A percentile compares a stretch with the other conserved stretches of the same genome.
These are phyloP conservation scores for Penicillium fimorum DNA, from an alignment of 495 filamentous ascomycete genomes.

Conservation along the genomic window DNA sequence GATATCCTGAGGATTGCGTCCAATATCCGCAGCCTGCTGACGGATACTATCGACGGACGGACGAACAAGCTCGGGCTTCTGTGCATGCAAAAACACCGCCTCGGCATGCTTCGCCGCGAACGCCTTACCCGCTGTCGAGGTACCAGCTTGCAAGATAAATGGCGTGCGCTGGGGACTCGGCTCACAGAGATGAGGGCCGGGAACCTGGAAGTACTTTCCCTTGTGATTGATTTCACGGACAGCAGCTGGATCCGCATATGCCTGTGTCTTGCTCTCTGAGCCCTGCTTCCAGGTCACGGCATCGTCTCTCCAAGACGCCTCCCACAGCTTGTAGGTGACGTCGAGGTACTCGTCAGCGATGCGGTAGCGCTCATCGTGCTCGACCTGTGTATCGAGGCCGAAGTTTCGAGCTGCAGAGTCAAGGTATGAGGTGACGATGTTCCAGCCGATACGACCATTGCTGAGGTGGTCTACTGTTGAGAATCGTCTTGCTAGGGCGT, in stretches of 20 bases:
- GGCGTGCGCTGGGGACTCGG: slow-evolving; percentile 68
- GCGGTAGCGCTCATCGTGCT: slow-evolving; percentile 67
- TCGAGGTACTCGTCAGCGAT: slow-evolving; percentile 66
- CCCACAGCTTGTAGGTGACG: slow-evolving; percentile 67
- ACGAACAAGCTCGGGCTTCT: slow-evolving; percentile 45
- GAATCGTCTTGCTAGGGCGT: slow-evolving; percentile 63
- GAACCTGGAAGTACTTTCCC: slow-evolving; percentile 64
- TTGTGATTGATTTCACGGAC: slow-evolving; percentile 64
- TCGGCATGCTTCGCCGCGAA: slow-evolving; percentile 64
- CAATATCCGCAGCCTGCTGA: slow-evolving; percentile 39
- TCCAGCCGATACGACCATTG: slow-evolving; percentile 63
- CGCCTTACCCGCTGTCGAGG: slow-evolving; percentile 57
- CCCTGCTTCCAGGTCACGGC: slow-evolving; percentile 44
- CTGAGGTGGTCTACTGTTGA: slow-evolving; percentile 68
- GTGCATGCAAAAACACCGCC: slow-evolving; percentile 51
- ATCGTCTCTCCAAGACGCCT: slow-evolving; percentile 66
- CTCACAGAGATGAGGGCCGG: slow-evolving; percentile 63
- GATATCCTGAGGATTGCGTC: slow-evolving; percentile 47
- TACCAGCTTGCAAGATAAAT: slow-evolving; percentile 62
- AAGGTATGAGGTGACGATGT: slow-evolving; percentile 66
- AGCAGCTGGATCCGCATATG: slow-evolving; percentile 56
- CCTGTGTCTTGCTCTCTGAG: slow-evolving; percentile 21
- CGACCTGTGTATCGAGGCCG: slow-evolving; percentile 53
- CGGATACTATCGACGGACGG: slow-evolving; percentile 50
- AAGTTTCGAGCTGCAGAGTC: slow-evolving; percentile 64